phyloP scores from a whole-genome alignment of 2,329 filamentous ascomycete species.

The Camptophora hylomeconis region DNA sequence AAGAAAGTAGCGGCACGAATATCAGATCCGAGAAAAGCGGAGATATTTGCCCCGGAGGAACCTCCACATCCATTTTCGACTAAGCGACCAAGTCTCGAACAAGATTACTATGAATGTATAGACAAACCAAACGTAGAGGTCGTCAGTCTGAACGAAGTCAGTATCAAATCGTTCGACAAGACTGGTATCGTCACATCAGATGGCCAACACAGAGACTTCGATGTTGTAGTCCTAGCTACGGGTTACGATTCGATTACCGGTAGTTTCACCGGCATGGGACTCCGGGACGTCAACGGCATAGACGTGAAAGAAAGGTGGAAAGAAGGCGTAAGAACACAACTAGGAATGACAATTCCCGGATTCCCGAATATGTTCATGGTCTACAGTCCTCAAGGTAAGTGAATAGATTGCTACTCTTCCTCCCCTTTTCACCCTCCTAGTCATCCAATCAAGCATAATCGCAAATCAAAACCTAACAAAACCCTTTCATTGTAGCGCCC shows the following conservation, averaged over 20 bases:
- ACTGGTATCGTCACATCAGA: constrained; percentile 29
- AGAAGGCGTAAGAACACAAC: constrained; percentile 23
- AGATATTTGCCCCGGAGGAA: constrained; percentile 40
- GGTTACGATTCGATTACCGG: constrained; percentile 32
- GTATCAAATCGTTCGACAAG: constrained; percentile 28
- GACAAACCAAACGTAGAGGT: constrained; percentile 35
- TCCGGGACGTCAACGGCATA: constrained; percentile 23
- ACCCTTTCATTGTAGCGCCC: too few species aligned
- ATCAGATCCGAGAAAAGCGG: constrained; percentile 34
- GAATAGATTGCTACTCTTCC: constrained; percentile 1
- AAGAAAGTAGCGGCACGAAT: constrained; percentile 40
- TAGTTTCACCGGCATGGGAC: constrained; percentile 28
- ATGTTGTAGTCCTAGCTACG: constrained; percentile 30
- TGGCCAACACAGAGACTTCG: constrained; percentile 26
- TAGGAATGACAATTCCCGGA: constrained; percentile 28
- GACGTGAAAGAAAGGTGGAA: constrained; percentile 7
- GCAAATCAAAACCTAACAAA: too few species aligned
- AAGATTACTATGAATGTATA: constrained; percentile 38
- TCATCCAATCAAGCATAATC: too few species aligned
- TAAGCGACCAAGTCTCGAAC: constrained; percentile 38
- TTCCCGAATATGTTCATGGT: constrained; percentile 39
- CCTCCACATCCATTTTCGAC: constrained; percentile 42
- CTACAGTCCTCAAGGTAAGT: constrained; percentile 42
- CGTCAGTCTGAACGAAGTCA: constrained; percentile 30
- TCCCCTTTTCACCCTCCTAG: neutral